These are phyloP conservation scores for Pseudomonodictys pantanalensis DNA, from an alignment of 495 filamentous ascomycete species.

Conservation along the genomic window DNA sequence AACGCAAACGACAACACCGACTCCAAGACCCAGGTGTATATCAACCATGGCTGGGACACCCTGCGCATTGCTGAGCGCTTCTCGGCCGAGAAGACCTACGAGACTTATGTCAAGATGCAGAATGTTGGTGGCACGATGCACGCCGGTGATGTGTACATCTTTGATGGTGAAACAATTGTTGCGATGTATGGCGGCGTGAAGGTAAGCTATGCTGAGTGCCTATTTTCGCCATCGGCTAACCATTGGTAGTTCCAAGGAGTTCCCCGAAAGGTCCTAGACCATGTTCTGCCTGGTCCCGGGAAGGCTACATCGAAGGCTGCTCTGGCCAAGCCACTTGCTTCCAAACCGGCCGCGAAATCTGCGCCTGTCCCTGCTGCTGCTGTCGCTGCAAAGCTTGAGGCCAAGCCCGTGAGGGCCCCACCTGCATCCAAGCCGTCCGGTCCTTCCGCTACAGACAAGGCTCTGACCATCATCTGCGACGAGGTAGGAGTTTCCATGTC, in stretches of 20 bases:
- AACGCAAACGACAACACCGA: constrained; percentile 73
- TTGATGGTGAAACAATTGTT: constrained; percentile 43
- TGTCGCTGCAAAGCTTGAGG: constrained; percentile 13
- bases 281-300: constrained; percentile 17
- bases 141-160: constrained; percentile 54
- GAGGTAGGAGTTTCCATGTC: constrained; percentile 39
- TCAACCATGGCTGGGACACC: constrained; percentile 78
- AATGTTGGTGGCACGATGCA: constrained; percentile 46
- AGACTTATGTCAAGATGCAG: constrained; percentile 67
- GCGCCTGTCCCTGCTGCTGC: constrained; percentile 17
- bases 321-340: background rate
- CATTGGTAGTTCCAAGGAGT: constrained; percentile 28
- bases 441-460: constrained; percentile 12
- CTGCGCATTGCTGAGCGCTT: constrained; percentile 68
- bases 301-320: constrained; percentile 7
- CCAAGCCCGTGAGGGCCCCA: constrained; percentile 2
- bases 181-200: constrained; percentile 6
- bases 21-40: constrained; percentile 66
- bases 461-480: constrained; percentile 45
- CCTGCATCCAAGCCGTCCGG: constrained; percentile 3
- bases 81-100: constrained; percentile 61
- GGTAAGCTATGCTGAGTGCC: background rate
- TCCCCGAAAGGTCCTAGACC: constrained; percentile 26
- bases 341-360: constrained; percentile 13
- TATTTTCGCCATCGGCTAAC: background rate